Conservation (phyloP, 23 red algal species). For the Agarophyton chilense region DNA sequence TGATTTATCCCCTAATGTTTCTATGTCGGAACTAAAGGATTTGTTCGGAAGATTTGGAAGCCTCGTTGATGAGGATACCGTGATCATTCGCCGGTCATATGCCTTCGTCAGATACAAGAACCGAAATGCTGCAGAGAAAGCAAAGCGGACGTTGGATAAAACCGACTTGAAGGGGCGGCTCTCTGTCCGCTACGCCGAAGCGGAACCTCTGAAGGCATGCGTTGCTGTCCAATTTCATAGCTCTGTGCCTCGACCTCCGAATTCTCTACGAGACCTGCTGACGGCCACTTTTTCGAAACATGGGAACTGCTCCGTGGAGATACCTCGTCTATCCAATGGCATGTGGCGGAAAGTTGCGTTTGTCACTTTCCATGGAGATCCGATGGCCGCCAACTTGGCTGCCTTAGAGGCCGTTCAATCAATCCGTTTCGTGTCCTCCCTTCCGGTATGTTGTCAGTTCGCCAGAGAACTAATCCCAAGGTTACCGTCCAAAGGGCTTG, state of each 20-base stretch:
- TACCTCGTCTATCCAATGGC: slow-evolving; percentile 64
- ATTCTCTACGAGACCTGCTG: slow-evolving; percentile 55
- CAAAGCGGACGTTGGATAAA: slow-evolving; percentile 69
- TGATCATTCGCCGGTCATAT: slow-evolving; percentile 57
- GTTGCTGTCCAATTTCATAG: slow-evolving; percentile 72
- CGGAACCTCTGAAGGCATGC: slow-evolving; percentile 61
- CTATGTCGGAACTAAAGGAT: slow-evolving; percentile 43
- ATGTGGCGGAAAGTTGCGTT: slow-evolving; percentile 71
- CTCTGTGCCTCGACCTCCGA: slow-evolving; percentile 49
- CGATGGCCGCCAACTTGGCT: slow-evolving; percentile 45
- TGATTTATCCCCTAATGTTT: slow-evolving; percentile 38
- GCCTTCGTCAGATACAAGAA: slow-evolving; percentile 74
- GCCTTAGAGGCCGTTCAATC: slow-evolving; percentile 59
- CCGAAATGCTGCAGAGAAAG: slow-evolving; percentile 55
- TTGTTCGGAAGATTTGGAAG: slow-evolving; percentile 62
- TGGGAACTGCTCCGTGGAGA: slow-evolving; percentile 69
- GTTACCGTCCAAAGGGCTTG: slow-evolving; percentile 48
- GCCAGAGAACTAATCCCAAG: slow-evolving; percentile 60
- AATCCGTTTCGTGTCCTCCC: slow-evolving; percentile 60
- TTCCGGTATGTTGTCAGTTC: slow-evolving; percentile 71
- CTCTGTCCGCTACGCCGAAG: slow-evolving; percentile 73
- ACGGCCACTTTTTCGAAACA: slow-evolving; percentile 68
- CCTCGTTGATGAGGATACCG: slow-evolving; percentile 70
- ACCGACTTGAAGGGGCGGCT: slow-evolving; percentile 56
- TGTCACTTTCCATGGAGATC: slow-evolving; percentile 68